Evolutionary conservation across 805 yeast species (phyloP).

Genomic region (Saccharomycopsis selenospora): DNA sequence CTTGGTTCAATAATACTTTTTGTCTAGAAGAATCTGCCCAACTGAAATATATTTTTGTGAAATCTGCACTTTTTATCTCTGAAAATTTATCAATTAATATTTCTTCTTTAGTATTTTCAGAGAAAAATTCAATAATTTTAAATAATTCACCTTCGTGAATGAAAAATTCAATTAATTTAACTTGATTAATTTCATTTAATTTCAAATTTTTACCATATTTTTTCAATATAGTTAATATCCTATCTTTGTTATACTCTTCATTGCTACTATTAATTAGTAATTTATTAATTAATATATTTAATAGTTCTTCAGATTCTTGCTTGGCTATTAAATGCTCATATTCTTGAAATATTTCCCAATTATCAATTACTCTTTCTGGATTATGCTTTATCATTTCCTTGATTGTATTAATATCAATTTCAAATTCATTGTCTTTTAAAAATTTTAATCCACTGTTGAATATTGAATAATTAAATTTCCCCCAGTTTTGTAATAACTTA

Average conservation of each 20-base stretch:
- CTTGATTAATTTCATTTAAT: neutral
- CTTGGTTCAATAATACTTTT: neutral
- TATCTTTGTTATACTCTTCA: conserved; percentile 1
- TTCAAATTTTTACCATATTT: neutral
- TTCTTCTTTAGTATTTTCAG: neutral
- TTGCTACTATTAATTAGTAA: neutral
- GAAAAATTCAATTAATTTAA: neutral
- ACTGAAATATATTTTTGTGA: neutral
- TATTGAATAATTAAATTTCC: neutral
- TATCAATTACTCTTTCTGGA: conserved; percentile 32
- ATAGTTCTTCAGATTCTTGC: neutral
- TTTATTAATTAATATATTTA: neutral
- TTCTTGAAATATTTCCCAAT: conserved; percentile 28
- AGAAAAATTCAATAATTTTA: neutral
- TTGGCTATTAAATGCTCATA: conserved; percentile 2
- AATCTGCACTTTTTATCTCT: neutral
- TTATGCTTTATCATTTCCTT: conserved; percentile 28
- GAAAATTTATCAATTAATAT: neutral
- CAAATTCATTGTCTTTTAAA: neutral
- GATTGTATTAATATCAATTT: neutral
- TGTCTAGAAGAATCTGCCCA: neutral
- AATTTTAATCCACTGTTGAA: neutral
- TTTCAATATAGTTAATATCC: neutral
- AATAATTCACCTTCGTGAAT: neutral
- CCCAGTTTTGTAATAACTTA: neutral